Percentiles rank a stretch among this genome's conserved stretches.
Evolutionary conservation across 78 protist species (phyloP).

Genomic region (Acrasis kona): DNA sequence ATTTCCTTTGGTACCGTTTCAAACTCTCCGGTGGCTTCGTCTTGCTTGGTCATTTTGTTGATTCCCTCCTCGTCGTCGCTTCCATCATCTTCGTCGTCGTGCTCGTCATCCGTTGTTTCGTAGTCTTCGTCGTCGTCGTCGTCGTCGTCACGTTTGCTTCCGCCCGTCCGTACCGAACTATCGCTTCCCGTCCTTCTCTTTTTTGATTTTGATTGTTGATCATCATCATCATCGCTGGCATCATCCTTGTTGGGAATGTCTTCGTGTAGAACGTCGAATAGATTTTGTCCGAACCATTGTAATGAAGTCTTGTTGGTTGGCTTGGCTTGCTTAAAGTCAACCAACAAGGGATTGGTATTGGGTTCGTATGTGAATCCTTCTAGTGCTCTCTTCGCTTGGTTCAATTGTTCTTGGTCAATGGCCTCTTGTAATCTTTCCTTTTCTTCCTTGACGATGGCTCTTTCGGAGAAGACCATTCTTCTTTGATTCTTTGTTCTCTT

Average conservation of each 20-base stretch:
- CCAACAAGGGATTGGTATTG: neutral
- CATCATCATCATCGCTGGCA: neutral
- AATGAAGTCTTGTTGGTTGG: no score
- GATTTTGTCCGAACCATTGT: no score
- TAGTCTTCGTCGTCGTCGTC: neutral
- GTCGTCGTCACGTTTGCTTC: neutral
- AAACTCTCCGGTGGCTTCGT: constrained; percentile 18
- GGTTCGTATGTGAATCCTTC: neutral
- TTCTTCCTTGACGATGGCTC: neutral
- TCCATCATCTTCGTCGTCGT: neutral
- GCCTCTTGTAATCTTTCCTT: neutral
- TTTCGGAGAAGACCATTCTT: neutral
- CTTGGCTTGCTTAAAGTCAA: no score
- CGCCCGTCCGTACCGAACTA: neutral
- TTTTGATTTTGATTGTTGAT: constrained; percentile 7
- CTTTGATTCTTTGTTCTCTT: neutral
- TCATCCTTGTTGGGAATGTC: neutral
- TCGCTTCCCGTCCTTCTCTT: neutral
- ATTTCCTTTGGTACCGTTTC: constrained; percentile 22
- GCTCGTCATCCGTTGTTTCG: neutral
- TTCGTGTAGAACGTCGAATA: no score
- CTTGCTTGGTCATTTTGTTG: neutral
- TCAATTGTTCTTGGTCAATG: neutral
- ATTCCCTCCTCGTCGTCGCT: neutral
- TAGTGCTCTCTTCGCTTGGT: neutral